Conservation (phyloP, 164 flowering plant genomes). For the Pachysandra terminalis region DNA sequence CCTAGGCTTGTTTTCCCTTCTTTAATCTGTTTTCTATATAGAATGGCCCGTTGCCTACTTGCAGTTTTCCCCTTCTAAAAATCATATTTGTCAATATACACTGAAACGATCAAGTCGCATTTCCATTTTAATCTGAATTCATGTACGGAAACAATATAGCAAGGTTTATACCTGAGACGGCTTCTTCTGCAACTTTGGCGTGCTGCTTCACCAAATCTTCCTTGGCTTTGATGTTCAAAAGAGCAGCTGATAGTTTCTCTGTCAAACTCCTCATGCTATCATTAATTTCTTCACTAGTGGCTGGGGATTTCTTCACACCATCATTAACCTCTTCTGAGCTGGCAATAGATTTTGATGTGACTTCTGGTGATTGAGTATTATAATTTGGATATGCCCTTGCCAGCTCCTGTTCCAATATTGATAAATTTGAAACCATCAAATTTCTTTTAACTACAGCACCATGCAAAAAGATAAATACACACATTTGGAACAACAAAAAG, state of each 20-base stretch:
- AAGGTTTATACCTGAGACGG: conserved; percentile 44
- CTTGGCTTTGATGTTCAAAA: conserved; percentile 62
- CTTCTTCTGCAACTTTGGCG: conserved; percentile 74
- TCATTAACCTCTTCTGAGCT: conserved; percentile 28
- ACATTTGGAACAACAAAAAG: neutral
- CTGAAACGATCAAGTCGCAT: neutral
- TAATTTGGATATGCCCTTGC: conserved; percentile 46
- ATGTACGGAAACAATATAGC: neutral
- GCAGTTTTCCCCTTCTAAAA: neutral
- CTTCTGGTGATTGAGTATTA: conserved; percentile 65
- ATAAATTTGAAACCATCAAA: neutral
- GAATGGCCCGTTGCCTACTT: too few relatives aligned
- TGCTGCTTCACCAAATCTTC: conserved; percentile 68
- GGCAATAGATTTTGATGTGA: conserved; percentile 42
- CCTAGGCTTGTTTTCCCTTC: too few relatives aligned
- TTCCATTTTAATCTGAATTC: neutral
- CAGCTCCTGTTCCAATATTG: conserved; percentile 27
- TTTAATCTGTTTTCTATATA: too few relatives aligned
- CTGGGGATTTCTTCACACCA: conserved; percentile 24
- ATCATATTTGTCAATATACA: neutral
- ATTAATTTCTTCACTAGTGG: conserved; percentile 25
- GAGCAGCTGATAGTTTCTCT: conserved; percentile 79
- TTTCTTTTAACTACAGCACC: neutral
- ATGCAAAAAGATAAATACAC: conserved; percentile 6
- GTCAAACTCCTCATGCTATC: conserved; percentile 45